These are phyloP conservation scores for Globisporangium parvum DNA, from an alignment of 352 stramenopile genomes.

Conservation along the genomic window DNA sequence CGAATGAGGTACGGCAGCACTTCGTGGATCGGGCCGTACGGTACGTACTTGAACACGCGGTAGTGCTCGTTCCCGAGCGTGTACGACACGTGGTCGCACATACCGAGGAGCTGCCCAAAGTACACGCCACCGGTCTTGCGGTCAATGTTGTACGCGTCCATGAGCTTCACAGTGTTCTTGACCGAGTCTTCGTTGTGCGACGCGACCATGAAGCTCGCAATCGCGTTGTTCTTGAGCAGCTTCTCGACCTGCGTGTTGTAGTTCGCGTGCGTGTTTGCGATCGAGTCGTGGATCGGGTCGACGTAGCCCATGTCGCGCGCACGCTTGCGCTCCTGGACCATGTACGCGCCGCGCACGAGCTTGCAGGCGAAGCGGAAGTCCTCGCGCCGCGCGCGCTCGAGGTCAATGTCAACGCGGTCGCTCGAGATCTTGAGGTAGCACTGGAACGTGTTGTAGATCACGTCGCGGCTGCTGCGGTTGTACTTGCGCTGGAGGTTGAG, in stretches of 20 bases:
- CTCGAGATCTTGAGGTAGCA: constrained; percentile 95
- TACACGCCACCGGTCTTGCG: constrained; percentile 70
- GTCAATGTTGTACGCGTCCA: constrained; percentile 87
- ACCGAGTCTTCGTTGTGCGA: constrained; percentile 96
- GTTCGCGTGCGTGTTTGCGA: constrained; percentile 92
- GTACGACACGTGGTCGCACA: constrained; percentile 97
- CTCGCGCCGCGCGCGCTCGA: constrained; percentile 89
- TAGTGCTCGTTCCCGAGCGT: constrained; percentile 90
- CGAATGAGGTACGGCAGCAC: constrained; percentile 97
- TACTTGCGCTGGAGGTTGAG: constrained; percentile 85
- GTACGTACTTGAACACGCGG: constrained; percentile 97
- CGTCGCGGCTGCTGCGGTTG: constrained; percentile 78
- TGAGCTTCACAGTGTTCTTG: constrained; percentile 88
- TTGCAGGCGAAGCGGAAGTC: constrained; percentile 96
- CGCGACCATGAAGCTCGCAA: constrained; percentile 96
- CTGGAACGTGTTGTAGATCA: constrained; percentile 98
- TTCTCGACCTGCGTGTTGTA: constrained; percentile 92
- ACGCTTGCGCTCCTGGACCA: constrained; percentile 94
- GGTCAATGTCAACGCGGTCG: constrained; percentile 87
- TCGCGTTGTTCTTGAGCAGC: constrained; percentile 80
- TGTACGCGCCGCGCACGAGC: constrained; percentile 97
- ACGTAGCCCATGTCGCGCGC: constrained; percentile 68
- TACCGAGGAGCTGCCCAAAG: constrained; percentile 97
- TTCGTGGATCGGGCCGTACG: constrained; percentile 95
- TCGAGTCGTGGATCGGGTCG: constrained; percentile 91